These are phyloP conservation scores for Amylostereum chailletii DNA, from an alignment of 1,284 basidiomycete species.

Conservation along the genomic window DNA sequence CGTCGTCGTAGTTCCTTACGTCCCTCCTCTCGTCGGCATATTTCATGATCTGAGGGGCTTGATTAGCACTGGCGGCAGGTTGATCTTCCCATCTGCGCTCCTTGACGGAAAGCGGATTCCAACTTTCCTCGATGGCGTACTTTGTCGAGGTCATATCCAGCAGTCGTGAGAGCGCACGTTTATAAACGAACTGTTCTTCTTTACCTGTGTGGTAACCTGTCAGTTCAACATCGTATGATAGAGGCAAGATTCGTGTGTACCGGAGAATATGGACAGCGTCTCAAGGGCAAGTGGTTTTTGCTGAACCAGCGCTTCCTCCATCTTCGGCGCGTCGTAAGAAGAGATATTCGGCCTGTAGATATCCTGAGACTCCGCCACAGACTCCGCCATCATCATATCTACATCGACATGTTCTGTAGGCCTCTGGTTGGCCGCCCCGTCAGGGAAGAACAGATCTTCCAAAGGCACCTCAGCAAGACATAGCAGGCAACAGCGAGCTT, in stretches of 20 bases:
- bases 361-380: slow-evolving; percentile 47
- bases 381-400: slow-evolving; percentile 51
- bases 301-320: slow-evolving; percentile 23
- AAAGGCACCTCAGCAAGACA: slow-evolving; percentile 39
- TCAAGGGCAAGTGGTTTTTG: slow-evolving; percentile 26
- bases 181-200: slow-evolving; percentile 64
- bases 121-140: slow-evolving; percentile 35
- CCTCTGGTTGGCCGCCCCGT: slow-evolving; percentile 24
- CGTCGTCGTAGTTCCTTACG: not conserved
- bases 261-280: slow-evolving; percentile 56
- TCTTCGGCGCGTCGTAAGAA: slow-evolving; percentile 39
- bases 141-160: slow-evolving; percentile 55
- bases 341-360: slow-evolving; percentile 55
- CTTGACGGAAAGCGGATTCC: slow-evolving; percentile 32
- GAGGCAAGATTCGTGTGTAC: slow-evolving; percentile 17
- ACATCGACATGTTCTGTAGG: slow-evolving; percentile 20
- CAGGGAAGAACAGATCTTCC: slow-evolving; percentile 55
- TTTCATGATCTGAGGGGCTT: not conserved
- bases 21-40: not conserved
- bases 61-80: not conserved
- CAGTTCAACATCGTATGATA: not conserved
- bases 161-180: slow-evolving; percentile 58
- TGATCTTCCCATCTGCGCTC: slow-evolving; percentile 30
- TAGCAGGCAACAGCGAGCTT: slow-evolving; percentile 33
- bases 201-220: slow-evolving; percentile 28